Percentiles rank a stretch among this genome's conserved stretches.
These are phyloP conservation scores for Chlorella sp. DNA, from an alignment of 139 green algal genomes.

Conservation along the genomic window DNA sequence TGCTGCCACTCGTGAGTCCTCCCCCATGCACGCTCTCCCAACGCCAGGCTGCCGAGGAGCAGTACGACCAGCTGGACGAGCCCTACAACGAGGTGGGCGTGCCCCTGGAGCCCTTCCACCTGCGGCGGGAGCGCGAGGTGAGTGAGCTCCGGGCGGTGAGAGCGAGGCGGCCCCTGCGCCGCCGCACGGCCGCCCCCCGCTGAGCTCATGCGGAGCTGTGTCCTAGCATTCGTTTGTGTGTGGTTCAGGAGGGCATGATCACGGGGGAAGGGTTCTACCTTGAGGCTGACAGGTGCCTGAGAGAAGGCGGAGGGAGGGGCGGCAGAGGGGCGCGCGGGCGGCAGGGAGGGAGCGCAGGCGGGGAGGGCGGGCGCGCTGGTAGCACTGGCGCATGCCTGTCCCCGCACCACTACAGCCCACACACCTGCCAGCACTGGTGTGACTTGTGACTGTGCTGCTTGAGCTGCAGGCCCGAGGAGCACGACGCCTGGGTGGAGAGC, in stretches of 20 bases:
- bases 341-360: not conserved
- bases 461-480: too few species aligned
- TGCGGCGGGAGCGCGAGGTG: constrained; percentile 59
- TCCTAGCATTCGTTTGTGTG: too few species aligned
- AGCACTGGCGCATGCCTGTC: too few species aligned
- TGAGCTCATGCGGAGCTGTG: too few species aligned
- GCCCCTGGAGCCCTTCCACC: constrained; percentile 75
- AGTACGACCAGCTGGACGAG: constrained; percentile 60
- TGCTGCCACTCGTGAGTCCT: not conserved
- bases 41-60: constrained; percentile 30
- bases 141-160: constrained; percentile 28
- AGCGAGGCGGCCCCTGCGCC: not conserved
- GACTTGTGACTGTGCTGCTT: too few species aligned
- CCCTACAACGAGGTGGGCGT: constrained; percentile 49
- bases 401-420: too few species aligned
- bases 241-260: constrained; percentile 38
- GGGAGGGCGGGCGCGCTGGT: not conserved
- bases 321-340: not conserved
- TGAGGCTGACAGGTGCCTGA: constrained; percentile 47
- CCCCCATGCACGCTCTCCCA: not conserved
- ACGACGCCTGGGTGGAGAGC: constrained; percentile 62
- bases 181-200: too few species aligned
- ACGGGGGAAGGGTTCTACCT: constrained; percentile 68
- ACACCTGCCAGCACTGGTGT: too few species aligned
- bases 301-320: too few species aligned